Evolutionary conservation across 345 rosid genomes (phyloP), one percentile per base, ranked within the genome.

Genomic region (Eucalyptus sp.): DNA sequence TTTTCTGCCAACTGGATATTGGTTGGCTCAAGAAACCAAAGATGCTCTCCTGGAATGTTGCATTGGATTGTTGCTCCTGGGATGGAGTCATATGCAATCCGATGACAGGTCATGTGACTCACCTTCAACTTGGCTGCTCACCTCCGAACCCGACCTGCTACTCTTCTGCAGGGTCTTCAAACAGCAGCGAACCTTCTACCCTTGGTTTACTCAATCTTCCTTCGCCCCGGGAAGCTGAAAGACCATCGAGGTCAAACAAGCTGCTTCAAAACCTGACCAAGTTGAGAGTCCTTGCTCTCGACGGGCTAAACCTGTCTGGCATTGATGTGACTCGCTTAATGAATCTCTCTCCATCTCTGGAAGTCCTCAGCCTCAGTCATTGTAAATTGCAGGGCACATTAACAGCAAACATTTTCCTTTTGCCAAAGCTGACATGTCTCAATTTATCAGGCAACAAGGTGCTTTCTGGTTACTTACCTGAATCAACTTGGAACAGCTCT

Each of bases 71-170:
- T 84, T 84, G 86, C 86, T 46, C 10, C 0, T 84, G 86, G 86
- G 52, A 31, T 25, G 92, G 92, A 13, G n/a, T 91, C 85, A 81
- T 50, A 17, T 91, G 91, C 51, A 50, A 91, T 80, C 31, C 13
- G 7, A 68, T 62, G 56, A 86, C 91, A 0, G 90, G 91, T 9
- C 17, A 46, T 2, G 92, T 91, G 1, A 87, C 88, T 31, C 46
- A 25, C 51, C 76, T 90, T 86, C 4, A 87, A 29, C 88, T 91
- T 1, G 46, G 5, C 13, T 12, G 18, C 51, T n/a, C 9, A 15
- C 37, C 86, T 5, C 56, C 10, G 1, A 46, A 41, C 17, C 31
- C 52, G 1, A 84, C 22, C 52, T 84, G 52, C 37, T 14, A 46
- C 52, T 84, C 50, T 22, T 84, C 86, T 0, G 3, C 52, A 84